Base-by-base conservation (phyloP, 768 basidiomycete species). In the Mycena kentingensis region DNA sequence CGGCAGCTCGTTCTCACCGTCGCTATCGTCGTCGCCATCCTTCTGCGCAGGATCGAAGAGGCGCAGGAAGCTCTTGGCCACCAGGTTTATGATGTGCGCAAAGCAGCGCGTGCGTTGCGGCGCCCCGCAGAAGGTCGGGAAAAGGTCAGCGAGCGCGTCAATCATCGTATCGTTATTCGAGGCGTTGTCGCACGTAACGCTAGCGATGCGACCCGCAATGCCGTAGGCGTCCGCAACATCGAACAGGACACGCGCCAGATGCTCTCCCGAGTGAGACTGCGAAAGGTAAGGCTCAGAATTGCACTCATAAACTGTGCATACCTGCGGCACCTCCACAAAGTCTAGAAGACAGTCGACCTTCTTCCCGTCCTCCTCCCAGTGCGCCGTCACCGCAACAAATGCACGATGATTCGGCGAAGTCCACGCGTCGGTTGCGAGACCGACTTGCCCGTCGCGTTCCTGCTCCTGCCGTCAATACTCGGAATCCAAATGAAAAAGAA, bases 401-500 rank as follows among this genome's bases (percentile, higher is more conserved):
- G 63, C 65, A 0, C 41, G 22, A 25, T 70, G 68, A 51, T 71
- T 71, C 0, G 48, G 48, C 3, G 48, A 38, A 5, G 48, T 38
- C 48, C 48, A 49, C 5, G 48, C 48, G 32, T 49, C 48, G 36
- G 48, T 49, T 5, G 48, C 21, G 25, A 39, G 22, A 38, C 36
- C 12, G 28, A 31, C 28, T 24, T 26, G 27, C 18, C 37, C 37
- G 22, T 39, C 37, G 37, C 37, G 37, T 7, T 39, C 37, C 37
- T 39, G n/a, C n/a, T n/a, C n/a, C n/a, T n/a, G n/a, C n/a, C n/a
- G n/a, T n/a, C 18, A 13, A 32, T 49, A 18, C 46, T 37, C 26
- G 24, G 25, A 25, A 35, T 13, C 16, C 18, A 41, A 63, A 75
- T 51, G 37, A 78, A 77, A 81, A 44, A 21, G 26, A 8, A 15